These are phyloP conservation scores for Pisolithus albus DNA, from an alignment of 768 basidiomycete species.

Conservation along the genomic window DNA sequence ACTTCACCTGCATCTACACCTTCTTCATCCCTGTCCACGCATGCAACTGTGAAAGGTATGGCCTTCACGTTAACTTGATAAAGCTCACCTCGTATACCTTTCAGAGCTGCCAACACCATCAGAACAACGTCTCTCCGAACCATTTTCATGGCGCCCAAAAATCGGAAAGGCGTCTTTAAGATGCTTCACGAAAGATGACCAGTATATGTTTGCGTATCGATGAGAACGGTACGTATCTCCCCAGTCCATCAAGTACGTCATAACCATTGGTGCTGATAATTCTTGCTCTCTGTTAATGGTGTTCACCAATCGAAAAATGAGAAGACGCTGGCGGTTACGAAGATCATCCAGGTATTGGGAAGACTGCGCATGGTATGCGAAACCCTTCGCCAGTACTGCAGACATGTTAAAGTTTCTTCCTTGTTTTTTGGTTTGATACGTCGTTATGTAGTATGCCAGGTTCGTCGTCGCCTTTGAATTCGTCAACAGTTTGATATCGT, in stretches of 20 bases:
- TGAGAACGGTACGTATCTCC: constrained; percentile 34
- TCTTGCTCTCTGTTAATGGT: constrained; percentile 34
- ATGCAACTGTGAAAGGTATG: too few species aligned
- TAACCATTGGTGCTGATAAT: constrained; percentile 31
- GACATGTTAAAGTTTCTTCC: constrained; percentile 26
- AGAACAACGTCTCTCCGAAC: too few species aligned
- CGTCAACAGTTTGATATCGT: constrained; percentile 36
- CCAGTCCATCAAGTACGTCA: constrained; percentile 40
- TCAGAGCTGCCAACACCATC: too few species aligned
- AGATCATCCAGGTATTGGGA: constrained; percentile 6
- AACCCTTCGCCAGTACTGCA: constrained; percentile 27
- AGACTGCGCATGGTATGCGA: constrained; percentile 23
- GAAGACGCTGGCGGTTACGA: constrained; percentile 18
- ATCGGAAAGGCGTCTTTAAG: constrained; percentile 7
- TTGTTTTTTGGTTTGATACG: constrained; percentile 32
- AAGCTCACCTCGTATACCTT: too few species aligned
- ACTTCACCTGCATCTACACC: too few species aligned
- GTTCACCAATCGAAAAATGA: constrained; percentile 29
- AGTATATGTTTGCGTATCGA: constrained; percentile 29
- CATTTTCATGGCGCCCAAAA: too few species aligned
- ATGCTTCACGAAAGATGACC: constrained; percentile 16
- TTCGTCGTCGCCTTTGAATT: constrained; percentile 30
- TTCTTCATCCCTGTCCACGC: too few species aligned
- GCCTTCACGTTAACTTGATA: too few species aligned
- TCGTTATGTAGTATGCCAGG: constrained; percentile 28